Conservation (phyloP, 192 early-diverging fungal genomes). For the Coemansia biformis region DNA sequence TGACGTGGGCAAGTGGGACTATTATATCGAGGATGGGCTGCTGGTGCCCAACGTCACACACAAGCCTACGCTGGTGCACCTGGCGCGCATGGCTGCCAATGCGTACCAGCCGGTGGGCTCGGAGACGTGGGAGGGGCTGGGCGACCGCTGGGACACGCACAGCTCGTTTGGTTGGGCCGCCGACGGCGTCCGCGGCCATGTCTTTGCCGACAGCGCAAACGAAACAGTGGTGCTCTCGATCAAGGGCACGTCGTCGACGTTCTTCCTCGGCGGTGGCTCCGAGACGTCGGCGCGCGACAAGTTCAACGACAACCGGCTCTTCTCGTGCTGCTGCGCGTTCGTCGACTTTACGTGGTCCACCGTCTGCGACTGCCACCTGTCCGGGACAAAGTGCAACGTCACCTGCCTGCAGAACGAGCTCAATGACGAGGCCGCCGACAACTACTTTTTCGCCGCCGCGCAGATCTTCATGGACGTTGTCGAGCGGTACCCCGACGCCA, state of each 20-base stretch:
- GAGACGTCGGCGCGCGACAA: conserved; percentile 70
- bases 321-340: conserved; percentile 93
- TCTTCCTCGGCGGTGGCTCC: conserved; percentile 63
- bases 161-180: conserved; percentile 66
- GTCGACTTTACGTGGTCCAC: conserved; percentile 73
- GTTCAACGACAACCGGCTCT: conserved; percentile 87
- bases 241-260: conserved; percentile 76
- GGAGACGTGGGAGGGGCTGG: conserved; percentile 65
- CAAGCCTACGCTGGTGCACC: conserved; percentile 61
- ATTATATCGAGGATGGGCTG: conserved; percentile 49
- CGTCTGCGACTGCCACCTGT: conserved; percentile 78
- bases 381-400: conserved; percentile 54
- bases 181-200: conserved; percentile 79
- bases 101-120: conserved; percentile 67
- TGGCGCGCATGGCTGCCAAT: conserved; percentile 81
- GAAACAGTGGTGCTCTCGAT: conserved; percentile 72
- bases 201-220: conserved; percentile 67
- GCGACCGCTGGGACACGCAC: conserved; percentile 61
- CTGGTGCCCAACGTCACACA: conserved; percentile 69
- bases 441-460: conserved; percentile 51
- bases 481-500: conserved; percentile 60
- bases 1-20: conserved; percentile 28
- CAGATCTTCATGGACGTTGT: conserved; percentile 62
- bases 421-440: conserved; percentile 53
- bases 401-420: conserved; percentile 60